phyloP scores from a whole-genome alignment of 1,139 yeast species.

The Pichia sp. region DNA sequence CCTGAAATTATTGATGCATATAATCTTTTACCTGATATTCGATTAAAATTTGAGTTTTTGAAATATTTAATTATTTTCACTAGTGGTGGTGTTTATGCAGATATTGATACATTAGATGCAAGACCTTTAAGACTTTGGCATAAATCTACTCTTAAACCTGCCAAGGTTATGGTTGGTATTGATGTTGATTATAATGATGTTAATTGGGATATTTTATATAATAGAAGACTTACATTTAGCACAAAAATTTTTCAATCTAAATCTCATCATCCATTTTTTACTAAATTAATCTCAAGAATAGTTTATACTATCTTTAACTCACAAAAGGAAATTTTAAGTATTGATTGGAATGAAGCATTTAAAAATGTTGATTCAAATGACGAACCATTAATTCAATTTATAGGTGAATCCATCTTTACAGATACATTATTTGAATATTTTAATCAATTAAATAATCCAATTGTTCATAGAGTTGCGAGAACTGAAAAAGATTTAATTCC shows the following conservation, averaged over 20 bases:
- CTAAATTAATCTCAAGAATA: constrained; percentile 26
- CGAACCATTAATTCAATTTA: constrained; percentile 53
- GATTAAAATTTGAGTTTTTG: constrained; percentile 66
- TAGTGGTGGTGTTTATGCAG: constrained; percentile 70
- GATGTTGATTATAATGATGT: constrained; percentile 66
- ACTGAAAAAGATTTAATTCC: constrained; percentile 32
- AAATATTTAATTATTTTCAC: constrained; percentile 60
- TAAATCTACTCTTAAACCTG: constrained; percentile 20
- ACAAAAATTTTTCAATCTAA: constrained; percentile 51
- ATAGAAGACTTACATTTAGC: constrained; percentile 67
- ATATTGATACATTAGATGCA: constrained; percentile 56
- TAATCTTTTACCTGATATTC: constrained; percentile 52
- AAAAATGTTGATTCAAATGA: constrained; percentile 53
- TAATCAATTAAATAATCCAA: constrained; percentile 47
- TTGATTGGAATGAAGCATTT: constrained; percentile 46
- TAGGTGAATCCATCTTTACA: constrained; percentile 80
- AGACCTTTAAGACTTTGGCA: constrained; percentile 45
- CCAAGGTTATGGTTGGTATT: constrained; percentile 46
- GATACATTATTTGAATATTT: constrained; percentile 65
- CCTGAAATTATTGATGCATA: constrained; percentile 61
- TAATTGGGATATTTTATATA: constrained; percentile 59
- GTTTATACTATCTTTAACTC: constrained; percentile 21
- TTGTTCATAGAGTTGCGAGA: constrained; percentile 66
- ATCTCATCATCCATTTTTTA: constrained; percentile 30
- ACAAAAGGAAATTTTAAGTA: constrained; percentile 27